Conservation (phyloP, 495 filamentous ascomycete genomes). For the Podospora pseudoanserina region DNA sequence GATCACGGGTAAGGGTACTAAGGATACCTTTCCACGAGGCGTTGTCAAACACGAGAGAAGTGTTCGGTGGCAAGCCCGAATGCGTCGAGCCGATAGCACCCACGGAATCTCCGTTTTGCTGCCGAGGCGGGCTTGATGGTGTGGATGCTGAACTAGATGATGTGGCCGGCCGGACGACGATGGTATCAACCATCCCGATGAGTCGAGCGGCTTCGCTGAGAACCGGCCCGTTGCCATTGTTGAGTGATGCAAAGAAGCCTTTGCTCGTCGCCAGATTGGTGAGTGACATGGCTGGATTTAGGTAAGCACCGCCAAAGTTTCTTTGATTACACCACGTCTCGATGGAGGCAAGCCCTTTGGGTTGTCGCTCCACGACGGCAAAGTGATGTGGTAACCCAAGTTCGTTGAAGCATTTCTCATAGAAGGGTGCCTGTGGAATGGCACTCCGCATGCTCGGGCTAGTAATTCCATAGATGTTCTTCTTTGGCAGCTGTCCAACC, state of each 20-base stretch:
- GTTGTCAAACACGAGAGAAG: conserved; percentile 67
- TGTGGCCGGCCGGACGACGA: conserved; percentile 52
- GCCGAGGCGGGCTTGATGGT: conserved; percentile 39
- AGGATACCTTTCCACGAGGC: conserved; percentile 80
- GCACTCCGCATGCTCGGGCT: conserved; percentile 56
- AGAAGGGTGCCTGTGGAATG: conserved; percentile 74
- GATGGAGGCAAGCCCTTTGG: conserved; percentile 53
- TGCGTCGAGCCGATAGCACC: conserved; percentile 17
- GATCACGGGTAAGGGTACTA: conserved; percentile 72
- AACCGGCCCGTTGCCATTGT: conserved; percentile 55
- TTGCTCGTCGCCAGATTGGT: conserved; percentile 37
- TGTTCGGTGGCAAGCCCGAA: conserved; percentile 37
- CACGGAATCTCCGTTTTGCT: conserved; percentile 28
- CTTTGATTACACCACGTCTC: conserved; percentile 65
- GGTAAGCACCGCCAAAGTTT: conserved; percentile 73
- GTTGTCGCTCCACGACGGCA: conserved; percentile 66
- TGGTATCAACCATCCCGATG: conserved; percentile 77
- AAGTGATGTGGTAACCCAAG: conserved; percentile 78
- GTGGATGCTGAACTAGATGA: conserved; percentile 36
- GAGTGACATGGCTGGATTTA: conserved; percentile 64
- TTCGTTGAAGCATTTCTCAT: conserved; percentile 86
- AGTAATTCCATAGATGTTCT: conserved; percentile 74
- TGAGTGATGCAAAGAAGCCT: conserved; percentile 41
- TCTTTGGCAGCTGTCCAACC: conserved; percentile 76
- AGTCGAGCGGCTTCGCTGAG: conserved; percentile 68